Evolutionary conservation across 345 rosid species (phyloP).

Genomic region (Xanthoceras sorbifolium): DNA sequence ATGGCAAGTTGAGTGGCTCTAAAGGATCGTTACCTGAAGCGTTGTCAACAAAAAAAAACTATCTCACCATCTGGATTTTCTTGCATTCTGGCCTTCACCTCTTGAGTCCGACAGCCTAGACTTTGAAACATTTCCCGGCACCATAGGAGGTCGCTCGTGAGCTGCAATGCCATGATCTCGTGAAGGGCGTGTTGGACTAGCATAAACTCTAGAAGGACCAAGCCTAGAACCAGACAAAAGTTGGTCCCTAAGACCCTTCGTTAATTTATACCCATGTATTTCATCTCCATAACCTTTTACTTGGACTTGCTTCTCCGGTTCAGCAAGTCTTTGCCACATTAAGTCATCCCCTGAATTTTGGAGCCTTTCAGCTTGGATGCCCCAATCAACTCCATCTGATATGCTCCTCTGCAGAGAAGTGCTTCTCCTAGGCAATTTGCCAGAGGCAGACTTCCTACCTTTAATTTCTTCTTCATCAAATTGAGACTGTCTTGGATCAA

Average conservation of each 20-base stretch:
- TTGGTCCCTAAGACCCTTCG: constrained; percentile 67
- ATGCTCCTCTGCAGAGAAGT: constrained; percentile 73
- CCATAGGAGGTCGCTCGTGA: constrained; percentile 62
- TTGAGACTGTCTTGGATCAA: constrained; percentile 33
- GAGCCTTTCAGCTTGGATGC: constrained; percentile 52
- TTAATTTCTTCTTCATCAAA: constrained; percentile 51
- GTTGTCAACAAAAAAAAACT: background rate
- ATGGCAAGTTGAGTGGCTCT: background rate
- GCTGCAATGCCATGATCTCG: constrained; percentile 32
- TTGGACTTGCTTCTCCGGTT: constrained; percentile 43
- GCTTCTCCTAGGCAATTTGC: constrained; percentile 50
- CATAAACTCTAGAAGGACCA: constrained; percentile 50
- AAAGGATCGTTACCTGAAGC: background rate
- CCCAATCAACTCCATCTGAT: constrained; percentile 86
- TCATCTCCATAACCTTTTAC: constrained; percentile 59
- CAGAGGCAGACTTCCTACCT: constrained; percentile 68
- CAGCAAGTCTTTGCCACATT: constrained; percentile 60
- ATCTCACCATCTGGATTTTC: constrained; percentile 65
- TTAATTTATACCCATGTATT: constrained; percentile 60
- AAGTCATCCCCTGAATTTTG: constrained; percentile 47
- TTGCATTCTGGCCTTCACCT: constrained; percentile 49
- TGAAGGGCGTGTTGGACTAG: constrained; percentile 50
- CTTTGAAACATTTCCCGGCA: constrained; percentile 51
- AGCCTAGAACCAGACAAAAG: constrained; percentile 49
- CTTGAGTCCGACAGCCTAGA: constrained; percentile 61